Evolutionary conservation across 2,329 filamentous ascomycete species (phyloP).

Genomic region (Nemania diffusa): DNA sequence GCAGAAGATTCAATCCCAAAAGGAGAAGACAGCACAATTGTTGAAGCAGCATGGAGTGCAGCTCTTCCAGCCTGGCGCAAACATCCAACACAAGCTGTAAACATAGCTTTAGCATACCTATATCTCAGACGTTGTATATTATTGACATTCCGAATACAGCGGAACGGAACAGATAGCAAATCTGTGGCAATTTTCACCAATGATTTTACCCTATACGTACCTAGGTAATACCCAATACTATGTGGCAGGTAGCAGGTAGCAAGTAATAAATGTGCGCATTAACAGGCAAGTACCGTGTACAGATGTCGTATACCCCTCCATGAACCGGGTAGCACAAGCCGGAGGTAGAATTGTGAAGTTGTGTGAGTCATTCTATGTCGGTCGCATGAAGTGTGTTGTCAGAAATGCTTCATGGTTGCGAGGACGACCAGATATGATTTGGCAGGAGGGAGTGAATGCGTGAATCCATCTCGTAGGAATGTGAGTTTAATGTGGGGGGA

Average conservation of each 20-base stretch:
- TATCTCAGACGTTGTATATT: slow-evolving; percentile 20
- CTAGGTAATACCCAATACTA: not conserved
- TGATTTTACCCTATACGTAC: not conserved
- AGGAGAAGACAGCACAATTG: slow-evolving; percentile 71
- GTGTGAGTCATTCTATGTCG: slow-evolving; percentile 48
- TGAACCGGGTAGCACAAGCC: slow-evolving; percentile 13
- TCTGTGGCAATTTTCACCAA: not conserved
- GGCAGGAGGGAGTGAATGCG: slow-evolving; percentile 22
- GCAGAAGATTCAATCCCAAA: slow-evolving; percentile 71
- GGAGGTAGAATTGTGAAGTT: not conserved
- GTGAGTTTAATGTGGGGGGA: slow-evolving; percentile 13
- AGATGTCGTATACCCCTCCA: slow-evolving; percentile 1
- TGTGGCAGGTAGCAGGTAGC: too few relatives aligned
- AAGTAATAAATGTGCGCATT: too few relatives aligned
- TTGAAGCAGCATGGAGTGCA: slow-evolving; percentile 66
- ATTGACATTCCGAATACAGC: slow-evolving; percentile 18
- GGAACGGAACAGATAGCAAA: not conserved
- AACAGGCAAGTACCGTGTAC: not conserved
- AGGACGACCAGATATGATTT: slow-evolving; percentile 37
- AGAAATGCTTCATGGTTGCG: slow-evolving; percentile 42
- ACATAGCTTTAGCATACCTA: slow-evolving; percentile 10
- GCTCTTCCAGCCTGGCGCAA: slow-evolving; percentile 61
- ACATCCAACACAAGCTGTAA: slow-evolving; percentile 63
- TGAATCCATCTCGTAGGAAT: slow-evolving; percentile 8
- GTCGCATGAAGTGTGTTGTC: slow-evolving; percentile 44